These are phyloP conservation scores for Salvia sclarea DNA, from an alignment of 305 asterid genomes.

Conservation along the genomic window DNA sequence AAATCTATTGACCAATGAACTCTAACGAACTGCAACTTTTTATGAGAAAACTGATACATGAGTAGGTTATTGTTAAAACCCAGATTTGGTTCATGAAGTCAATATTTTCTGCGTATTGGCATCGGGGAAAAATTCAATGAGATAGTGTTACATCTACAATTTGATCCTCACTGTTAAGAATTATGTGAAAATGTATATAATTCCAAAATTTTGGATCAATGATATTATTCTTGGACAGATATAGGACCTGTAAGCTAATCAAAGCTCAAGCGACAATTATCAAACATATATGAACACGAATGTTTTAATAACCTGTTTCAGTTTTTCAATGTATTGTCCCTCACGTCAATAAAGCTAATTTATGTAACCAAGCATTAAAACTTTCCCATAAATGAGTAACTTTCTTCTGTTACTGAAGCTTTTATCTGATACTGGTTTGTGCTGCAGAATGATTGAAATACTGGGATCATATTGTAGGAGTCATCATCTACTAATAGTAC, in stretches of 20 bases:
- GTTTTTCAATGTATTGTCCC: neutral
- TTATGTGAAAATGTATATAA: neutral
- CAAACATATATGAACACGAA: neutral
- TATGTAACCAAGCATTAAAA: neutral
- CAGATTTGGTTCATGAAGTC: conserved; percentile 7
- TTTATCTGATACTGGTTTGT: conserved; percentile 9
- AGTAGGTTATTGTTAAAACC: conserved; percentile 8
- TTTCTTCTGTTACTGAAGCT: conserved; percentile 16
- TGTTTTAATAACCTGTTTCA: neutral
- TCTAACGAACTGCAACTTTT: neutral
- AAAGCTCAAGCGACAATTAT: neutral
- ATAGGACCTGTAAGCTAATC: neutral
- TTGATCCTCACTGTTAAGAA: conserved; percentile 1
- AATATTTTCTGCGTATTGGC: neutral
- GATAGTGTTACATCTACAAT: neutral
- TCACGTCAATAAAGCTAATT: conserved; percentile 8
- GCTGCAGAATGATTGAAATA: conserved; percentile 22
- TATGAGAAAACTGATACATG: conserved; percentile 1
- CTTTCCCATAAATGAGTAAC: conserved; percentile 12
- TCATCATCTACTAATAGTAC: conserved; percentile 11
- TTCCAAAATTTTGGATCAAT: neutral
- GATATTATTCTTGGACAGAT: neutral
- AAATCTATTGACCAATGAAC: neutral
- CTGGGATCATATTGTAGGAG: conserved; percentile 25
- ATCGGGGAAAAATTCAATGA: neutral